Percentiles rank a stretch among this genome's conserved stretches.
phyloP scores from a whole-genome alignment of 306 rosid species.

The Hippophae rhamnoides region DNA sequence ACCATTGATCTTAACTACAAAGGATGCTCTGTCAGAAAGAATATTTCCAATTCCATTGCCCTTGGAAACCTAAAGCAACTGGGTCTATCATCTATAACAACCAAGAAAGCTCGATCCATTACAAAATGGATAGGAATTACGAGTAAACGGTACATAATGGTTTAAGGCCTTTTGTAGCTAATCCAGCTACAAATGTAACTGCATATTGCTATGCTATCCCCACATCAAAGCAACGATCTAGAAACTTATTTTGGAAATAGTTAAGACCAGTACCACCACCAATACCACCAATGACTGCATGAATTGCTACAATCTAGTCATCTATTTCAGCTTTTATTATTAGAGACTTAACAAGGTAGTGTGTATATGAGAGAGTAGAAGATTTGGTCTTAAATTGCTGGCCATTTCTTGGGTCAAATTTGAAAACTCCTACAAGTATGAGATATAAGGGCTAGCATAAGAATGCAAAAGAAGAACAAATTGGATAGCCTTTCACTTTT shows the following conservation, averaged over 20 bases:
- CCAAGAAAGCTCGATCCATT: constrained; percentile 85
- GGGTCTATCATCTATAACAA: constrained; percentile 87
- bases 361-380: constrained; percentile 66
- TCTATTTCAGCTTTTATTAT: constrained; percentile 81
- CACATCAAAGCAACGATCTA: constrained; percentile 80
- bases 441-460: constrained; percentile 8
- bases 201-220: constrained; percentile 96
- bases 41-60: constrained; percentile 74
- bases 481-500: too few relatives aligned
- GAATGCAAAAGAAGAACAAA: neutral
- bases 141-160: constrained; percentile 90
- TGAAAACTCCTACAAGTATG: constrained; percentile 55
- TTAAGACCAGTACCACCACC: constrained; percentile 91
- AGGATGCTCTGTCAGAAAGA: constrained; percentile 11
- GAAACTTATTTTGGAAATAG: constrained; percentile 76
- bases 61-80: constrained; percentile 86
- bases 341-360: constrained; percentile 69
- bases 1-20: constrained; percentile 77
- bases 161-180: constrained; percentile 87
- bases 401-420: constrained; percentile 83
- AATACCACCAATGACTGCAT: constrained; percentile 99
- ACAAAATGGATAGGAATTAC: constrained; percentile 86
- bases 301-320: constrained; percentile 68
- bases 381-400: constrained; percentile 58
- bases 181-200: constrained; percentile 90